Conservation (phyloP, 2,329 filamentous ascomycete species). For the Chaetomiaceae sp. region DNA sequence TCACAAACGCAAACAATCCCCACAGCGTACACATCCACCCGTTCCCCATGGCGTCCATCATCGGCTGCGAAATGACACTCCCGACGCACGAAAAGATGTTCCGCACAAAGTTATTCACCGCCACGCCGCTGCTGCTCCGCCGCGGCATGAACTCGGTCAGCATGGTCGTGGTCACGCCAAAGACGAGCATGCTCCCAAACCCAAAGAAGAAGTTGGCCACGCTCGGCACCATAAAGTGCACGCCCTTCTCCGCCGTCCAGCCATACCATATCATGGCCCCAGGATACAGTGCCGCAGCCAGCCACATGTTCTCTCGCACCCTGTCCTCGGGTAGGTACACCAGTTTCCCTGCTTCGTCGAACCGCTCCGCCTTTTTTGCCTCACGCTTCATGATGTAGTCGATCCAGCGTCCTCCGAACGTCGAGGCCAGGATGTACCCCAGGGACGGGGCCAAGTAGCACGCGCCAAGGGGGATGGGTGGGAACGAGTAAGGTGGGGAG, state of each 20-base stretch:
- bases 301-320: constrained; percentile 77
- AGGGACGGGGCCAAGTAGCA: constrained; percentile 72
- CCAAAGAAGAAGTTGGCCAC: constrained; percentile 72
- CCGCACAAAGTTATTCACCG: constrained; percentile 74
- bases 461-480: constrained; percentile 64
- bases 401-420: constrained; percentile 72
- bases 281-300: constrained; percentile 68
- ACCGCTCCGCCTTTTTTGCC: constrained; percentile 64
- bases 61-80: constrained; percentile 63
- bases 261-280: constrained; percentile 70
- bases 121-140: constrained; percentile 66
- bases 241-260: constrained; percentile 64
- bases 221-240: constrained; percentile 60
- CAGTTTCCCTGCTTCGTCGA: constrained; percentile 61
- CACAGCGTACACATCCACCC: constrained; percentile 70
- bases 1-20: constrained; percentile 51
- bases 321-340: constrained; percentile 73
- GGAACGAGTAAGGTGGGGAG: constrained; percentile 62
- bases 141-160: constrained; percentile 78
- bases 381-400: constrained; percentile 76
- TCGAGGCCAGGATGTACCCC: constrained; percentile 65
- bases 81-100: constrained; percentile 75
- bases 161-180: constrained; percentile 72
- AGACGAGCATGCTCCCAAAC: constrained; percentile 73
- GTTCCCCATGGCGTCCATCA: constrained; percentile 66